Base-by-base conservation (phyloP, 2,329 filamentous ascomycete species). In the Pseudogymnoascus sp. region DNA sequence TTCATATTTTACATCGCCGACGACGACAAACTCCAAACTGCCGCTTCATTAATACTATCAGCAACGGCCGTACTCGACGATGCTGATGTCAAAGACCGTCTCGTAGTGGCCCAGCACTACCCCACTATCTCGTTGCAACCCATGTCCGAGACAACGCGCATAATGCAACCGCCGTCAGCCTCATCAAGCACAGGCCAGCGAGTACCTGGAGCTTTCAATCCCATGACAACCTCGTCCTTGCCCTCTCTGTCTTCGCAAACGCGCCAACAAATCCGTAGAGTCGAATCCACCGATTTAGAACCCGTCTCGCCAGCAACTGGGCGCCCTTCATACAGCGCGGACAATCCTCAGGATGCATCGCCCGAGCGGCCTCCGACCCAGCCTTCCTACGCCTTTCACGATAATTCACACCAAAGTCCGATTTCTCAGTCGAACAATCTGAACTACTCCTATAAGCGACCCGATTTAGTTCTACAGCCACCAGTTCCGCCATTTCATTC, bases 151-250 rank as follows among this genome's bases (percentile, higher is more conserved):
- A 55, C 49, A 55, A 55, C 49, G 49, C 28, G 49, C 49, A 55
- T 55, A 33, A 55, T 55, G 61, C 61, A 65, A 49, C 30, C 59
- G 25, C 30, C 59, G 25, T 60, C 59, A 22, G 52, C 11, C 39
- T 23, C 49, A 55, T 33, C 55, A 38, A 38, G 39, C 38, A 38
- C 62, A 60, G 42, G 62, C 61, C 49, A 55, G 39, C 33, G 60
- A 64, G 36, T 52, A 33, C 62, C 60, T 36, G 62, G 62, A 35
- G 28, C 45, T 36, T 64, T 64, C 62, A 60, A 62, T 61, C 38
- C 62, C 33, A 41, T 36, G 33, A 33, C 42, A 28, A 30, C 52
- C 23, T 60, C 61, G 23, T 19, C 55, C 16, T 25, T 49, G 19
- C 23, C 49, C 16, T 36, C 36, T n/a, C 25, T 33, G 16, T 58